Base-by-base conservation (phyloP, 2,329 filamentous ascomycete species). In the Venturiaceae sp. region DNA sequence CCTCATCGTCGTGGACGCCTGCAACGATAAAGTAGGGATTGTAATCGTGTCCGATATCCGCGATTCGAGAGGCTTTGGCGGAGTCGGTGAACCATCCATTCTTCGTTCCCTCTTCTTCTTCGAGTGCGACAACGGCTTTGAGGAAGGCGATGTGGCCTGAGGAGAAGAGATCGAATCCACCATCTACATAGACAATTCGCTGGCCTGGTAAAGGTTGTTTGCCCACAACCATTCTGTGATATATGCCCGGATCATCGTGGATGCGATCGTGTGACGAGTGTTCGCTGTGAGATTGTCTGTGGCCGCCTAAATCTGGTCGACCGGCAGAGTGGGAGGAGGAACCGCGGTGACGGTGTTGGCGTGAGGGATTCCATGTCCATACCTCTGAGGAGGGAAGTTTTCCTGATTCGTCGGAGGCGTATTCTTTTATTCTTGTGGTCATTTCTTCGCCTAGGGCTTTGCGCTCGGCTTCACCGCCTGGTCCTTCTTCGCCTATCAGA, bases 121-220 rank as follows among this genome's bases (percentile, higher is more conserved):
- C 92, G 0, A 81, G 77, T 62, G 86, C 76, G 8, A 86, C 79
- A 3, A 99, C 92, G 41, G 83, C 81, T 52, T 87, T 84, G 58
- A 99, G 80, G 65, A 99, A 99, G 70, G 95, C 92, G 65, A 99
- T 97, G 70, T 99, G 94, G 0, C 94, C 94, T 53, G 90, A 95
- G 0, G 90, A 96, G 74, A 99, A 99, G 23, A 99, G 80, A 69
- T 99, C 94, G 71, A 95, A 99, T 1, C 92, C 94, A 53, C 94
- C 94, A 65, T 99, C 94, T 7, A 97, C 92, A 69, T 99, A 99
- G 47, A 96, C 85, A 33, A 99, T 81, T 9, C 88, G 80, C 74
- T 97, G 94, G 0, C 88, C 92, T 0, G 84, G 84, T 66, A 80
- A 82, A 0, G 88, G 87, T 0, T 80, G 80, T n/a, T 81, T 81